These are phyloP conservation scores for Candida insectorum DNA, from an alignment of 805 yeast species.

Conservation along the genomic window DNA sequence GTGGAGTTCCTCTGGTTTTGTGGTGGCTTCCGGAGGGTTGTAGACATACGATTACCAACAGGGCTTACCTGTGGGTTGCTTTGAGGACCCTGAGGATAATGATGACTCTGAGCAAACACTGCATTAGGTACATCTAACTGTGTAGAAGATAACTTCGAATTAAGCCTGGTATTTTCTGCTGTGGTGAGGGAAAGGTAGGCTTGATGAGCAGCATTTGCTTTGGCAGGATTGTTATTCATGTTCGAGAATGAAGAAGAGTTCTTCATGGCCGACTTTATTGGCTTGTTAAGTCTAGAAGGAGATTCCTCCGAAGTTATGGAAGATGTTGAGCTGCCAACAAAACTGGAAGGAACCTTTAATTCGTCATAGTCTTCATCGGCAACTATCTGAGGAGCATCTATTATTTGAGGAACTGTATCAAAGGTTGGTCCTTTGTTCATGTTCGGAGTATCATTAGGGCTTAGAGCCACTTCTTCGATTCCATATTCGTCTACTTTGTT, in stretches of 20 bases:
- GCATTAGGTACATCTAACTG: constrained; percentile 26
- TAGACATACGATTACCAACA: constrained; percentile 19
- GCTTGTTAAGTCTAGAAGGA: constrained; percentile 26
- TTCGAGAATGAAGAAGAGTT: constrained; percentile 23
- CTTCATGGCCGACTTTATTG: constrained; percentile 54
- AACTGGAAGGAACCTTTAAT: constrained; percentile 2
- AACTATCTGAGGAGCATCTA: constrained; percentile 4
- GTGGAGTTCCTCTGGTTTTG: constrained; percentile 3
- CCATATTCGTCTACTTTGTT: constrained; percentile 21
- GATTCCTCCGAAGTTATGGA: constrained; percentile 27
- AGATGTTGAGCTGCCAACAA: constrained; percentile 22
- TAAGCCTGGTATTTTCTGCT: constrained; percentile 74
- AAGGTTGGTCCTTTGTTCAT: constrained; percentile 24
- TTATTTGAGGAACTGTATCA: constrained; percentile 26
- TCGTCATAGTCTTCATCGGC: not conserved
- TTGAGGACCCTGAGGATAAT: constrained; percentile 8
- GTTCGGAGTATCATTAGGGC: constrained; percentile 22
- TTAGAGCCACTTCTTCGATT: constrained; percentile 18
- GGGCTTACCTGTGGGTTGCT: constrained; percentile 5
- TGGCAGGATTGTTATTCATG: constrained; percentile 6
- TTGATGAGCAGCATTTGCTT: constrained; percentile 47
- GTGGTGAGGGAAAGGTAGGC: constrained; percentile 70
- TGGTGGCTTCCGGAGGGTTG: constrained; percentile 26
- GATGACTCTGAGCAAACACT: constrained; percentile 12
- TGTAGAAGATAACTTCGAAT: constrained; percentile 53